A percentile compares a stretch with the other conserved stretches of the same genome.
These are phyloP conservation scores for Colletotrichum orchidophilum DNA, from an alignment of 2,329 filamentous ascomycete species.

Conservation along the genomic window DNA sequence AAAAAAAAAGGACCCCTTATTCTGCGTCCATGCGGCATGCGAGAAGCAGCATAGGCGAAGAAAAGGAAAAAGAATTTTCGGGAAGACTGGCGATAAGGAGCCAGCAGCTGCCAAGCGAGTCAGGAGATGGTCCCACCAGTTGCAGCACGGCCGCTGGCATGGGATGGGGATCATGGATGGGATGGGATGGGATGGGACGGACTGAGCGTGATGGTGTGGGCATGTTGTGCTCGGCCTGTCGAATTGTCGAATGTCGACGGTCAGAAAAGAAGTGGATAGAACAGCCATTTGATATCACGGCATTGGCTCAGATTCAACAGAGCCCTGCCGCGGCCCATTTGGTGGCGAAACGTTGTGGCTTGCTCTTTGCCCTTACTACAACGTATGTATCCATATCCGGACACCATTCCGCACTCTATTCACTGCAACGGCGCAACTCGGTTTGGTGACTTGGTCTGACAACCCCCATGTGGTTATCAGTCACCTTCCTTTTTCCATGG, in stretches of 20 bases:
- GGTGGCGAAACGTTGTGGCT: slow-evolving; percentile 1
- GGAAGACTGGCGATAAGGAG: slow-evolving; percentile 27
- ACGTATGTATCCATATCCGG: too few species aligned
- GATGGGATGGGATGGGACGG: slow-evolving; percentile 1
- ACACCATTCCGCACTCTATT: too few species aligned
- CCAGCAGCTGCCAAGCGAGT: slow-evolving; percentile 21
- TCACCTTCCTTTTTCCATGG: slow-evolving; percentile 3
- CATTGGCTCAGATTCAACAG: slow-evolving; percentile 12
- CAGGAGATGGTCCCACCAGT: slow-evolving; percentile 25
- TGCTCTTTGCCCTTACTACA: neutral
- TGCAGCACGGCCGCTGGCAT: neutral
- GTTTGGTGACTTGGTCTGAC: neutral
- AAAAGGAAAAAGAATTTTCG: slow-evolving; percentile 25
- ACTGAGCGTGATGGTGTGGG: slow-evolving; percentile 19
- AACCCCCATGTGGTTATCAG: neutral
- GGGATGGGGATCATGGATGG: neutral
- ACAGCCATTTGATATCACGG: slow-evolving; percentile 28
- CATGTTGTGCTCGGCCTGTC: neutral
- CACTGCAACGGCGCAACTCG: neutral
- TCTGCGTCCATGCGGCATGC: neutral
- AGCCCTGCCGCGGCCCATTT: neutral
- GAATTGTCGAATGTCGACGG: neutral
- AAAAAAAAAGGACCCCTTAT: slow-evolving; percentile 15
- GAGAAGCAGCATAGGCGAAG: neutral
- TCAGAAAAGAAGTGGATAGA: slow-evolving; percentile 3